phyloP scores from a whole-genome alignment of 257 asterid species.

The Solanum chilense region DNA sequence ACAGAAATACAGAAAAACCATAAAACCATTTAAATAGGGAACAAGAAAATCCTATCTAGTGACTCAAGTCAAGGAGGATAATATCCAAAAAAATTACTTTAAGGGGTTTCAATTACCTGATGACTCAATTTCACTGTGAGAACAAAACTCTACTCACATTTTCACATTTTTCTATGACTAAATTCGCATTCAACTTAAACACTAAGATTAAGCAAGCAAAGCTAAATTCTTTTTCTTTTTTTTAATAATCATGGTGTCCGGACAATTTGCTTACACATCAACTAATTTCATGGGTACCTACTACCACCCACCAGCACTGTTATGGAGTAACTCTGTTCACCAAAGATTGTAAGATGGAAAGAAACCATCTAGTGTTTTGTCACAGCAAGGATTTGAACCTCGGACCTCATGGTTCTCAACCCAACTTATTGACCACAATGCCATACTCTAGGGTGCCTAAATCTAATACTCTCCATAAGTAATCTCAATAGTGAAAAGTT shows the following conservation, averaged over 20 bases:
- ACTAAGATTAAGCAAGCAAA: not conserved
- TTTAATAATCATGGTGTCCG: not conserved
- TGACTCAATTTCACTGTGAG: not conserved
- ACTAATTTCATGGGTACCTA: not conserved
- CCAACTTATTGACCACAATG: not conserved
- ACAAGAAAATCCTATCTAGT: not conserved
- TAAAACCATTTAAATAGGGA: not conserved
- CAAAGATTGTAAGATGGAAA: not conserved
- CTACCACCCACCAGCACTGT: not conserved
- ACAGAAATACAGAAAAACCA: not conserved
- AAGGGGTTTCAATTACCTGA: not conserved
- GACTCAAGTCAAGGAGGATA: not conserved
- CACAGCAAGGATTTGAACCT: not conserved
- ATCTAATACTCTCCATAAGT: not conserved
- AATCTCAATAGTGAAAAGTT: not conserved
- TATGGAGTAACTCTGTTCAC: not conserved
- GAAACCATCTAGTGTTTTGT: not conserved
- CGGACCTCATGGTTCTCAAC: not conserved
- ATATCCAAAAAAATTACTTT: not conserved
- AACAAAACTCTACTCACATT: not conserved
- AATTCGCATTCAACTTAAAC: not conserved
- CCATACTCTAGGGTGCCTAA: not conserved
- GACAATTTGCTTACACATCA: not conserved
- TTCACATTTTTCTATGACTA: not conserved
- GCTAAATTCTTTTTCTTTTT: not conserved